A percentile compares a stretch with the other conserved stretches of the same genome.
phyloP scores from a whole-genome alignment of 768 basidiomycete species.

The Paxillus involutus region DNA sequence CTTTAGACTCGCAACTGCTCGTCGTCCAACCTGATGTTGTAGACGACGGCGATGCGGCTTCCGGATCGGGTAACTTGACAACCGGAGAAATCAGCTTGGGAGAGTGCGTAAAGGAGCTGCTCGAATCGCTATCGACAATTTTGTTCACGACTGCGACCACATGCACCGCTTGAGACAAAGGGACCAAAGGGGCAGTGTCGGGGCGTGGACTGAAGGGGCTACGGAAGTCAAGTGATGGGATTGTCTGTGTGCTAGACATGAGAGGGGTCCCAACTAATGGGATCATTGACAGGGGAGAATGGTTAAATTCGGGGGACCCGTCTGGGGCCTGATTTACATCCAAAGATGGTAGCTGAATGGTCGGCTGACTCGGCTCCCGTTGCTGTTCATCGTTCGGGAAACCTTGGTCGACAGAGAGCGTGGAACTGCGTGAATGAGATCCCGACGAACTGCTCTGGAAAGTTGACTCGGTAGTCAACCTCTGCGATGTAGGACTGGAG shows the following conservation, averaged over 20 bases:
- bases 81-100: conserved; percentile 28
- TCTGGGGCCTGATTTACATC: conserved; percentile 7
- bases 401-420: conserved; percentile 28
- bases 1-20: conserved; percentile 21
- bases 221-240: conserved; percentile 12
- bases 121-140: conserved; percentile 18
- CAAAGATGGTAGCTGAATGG: conserved; percentile 8
- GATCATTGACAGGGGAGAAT: conserved; percentile 31
- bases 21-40: conserved; percentile 30
- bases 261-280: conserved; percentile 30
- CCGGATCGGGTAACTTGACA: conserved; percentile 28
- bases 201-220: conserved; percentile 32
- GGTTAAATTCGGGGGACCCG: conserved; percentile 20
- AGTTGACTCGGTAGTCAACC: conserved; percentile 11
- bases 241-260: conserved; percentile 11
- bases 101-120: conserved; percentile 24
- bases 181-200: conserved; percentile 16
- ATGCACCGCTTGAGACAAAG: conserved; percentile 19
- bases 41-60: conserved; percentile 17
- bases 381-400: conserved; percentile 19
- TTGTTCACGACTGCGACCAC: conserved; percentile 8
- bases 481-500: conserved; percentile 32
- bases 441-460: conserved; percentile 9
- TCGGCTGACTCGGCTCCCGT: conserved; percentile 10
- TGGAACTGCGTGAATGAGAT: conserved; percentile 30